A percentile compares a stretch with the other conserved stretches of the same genome.
These are phyloP conservation scores for Cavenderia fasciculata DNA, from an alignment of 78 protist species.

Conservation along the genomic window DNA sequence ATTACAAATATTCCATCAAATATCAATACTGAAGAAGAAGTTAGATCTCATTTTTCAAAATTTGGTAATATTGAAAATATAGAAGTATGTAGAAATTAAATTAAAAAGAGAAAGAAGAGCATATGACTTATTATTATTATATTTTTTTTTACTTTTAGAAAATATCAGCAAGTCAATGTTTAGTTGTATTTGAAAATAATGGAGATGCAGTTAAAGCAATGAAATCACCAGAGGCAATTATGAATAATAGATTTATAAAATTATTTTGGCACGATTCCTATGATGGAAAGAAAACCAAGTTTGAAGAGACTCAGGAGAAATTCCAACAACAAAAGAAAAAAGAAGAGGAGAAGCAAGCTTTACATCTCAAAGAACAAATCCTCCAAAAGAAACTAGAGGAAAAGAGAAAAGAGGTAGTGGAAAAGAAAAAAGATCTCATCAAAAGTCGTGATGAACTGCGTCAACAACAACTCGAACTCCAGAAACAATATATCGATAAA, in stretches of 20 bases:
- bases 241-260: slow-evolving; percentile 71
- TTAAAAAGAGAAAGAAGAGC: too few species aligned
- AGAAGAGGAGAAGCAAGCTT: slow-evolving; percentile 31
- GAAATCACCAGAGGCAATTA: slow-evolving; percentile 76
- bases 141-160: slow-evolving; percentile 5
- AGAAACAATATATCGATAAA: slow-evolving; percentile 23
- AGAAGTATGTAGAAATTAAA: background rate
- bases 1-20: slow-evolving; percentile 46
- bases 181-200: slow-evolving; percentile 16
- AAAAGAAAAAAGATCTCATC: slow-evolving; percentile 11
- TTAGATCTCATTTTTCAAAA: slow-evolving; percentile 38
- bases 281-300: slow-evolving; percentile 59
- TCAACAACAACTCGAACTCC: slow-evolving; percentile 42
- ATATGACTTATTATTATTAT: background rate
- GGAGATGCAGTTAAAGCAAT: slow-evolving; percentile 53
- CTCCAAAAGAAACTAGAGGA: slow-evolving; percentile 21
- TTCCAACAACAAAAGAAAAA: slow-evolving; percentile 17
- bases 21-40: slow-evolving; percentile 31
- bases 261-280: slow-evolving; percentile 45
- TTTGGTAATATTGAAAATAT: slow-evolving; percentile 40
- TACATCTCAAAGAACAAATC: slow-evolving; percentile 18
- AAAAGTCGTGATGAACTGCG: slow-evolving; percentile 34
- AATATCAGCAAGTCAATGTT: slow-evolving; percentile 9
- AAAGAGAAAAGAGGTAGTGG: slow-evolving; percentile 1
- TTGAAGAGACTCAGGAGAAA: slow-evolving; percentile 69